Percentiles rank a stretch among this genome's conserved stretches.
These are phyloP conservation scores for Phytophthora brassicae DNA, from an alignment of 352 stramenopile species.

Conservation along the genomic window DNA sequence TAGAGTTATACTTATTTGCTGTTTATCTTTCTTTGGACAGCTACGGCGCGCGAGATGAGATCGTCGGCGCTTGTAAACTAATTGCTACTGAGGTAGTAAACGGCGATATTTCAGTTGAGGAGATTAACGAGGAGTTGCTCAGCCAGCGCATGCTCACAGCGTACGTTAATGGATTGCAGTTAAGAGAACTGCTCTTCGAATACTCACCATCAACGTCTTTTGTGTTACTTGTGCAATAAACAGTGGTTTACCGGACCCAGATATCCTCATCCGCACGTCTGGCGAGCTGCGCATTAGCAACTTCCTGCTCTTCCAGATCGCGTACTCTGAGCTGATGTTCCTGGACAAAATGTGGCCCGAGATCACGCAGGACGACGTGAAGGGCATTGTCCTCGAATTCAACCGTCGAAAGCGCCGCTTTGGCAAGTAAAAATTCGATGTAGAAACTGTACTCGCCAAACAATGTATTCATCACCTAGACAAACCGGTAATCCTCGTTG, in stretches of 20 bases:
- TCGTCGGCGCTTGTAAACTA: conserved; percentile 89
- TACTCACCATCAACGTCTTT: background rate
- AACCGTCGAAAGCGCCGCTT: conserved; percentile 88
- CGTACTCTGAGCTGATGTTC: conserved; percentile 96
- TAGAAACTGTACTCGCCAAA: too few species aligned
- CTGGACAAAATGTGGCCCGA: conserved; percentile 96
- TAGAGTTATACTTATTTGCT: conserved; percentile 1
- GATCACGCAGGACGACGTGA: conserved; percentile 84
- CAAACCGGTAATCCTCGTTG: conserved; percentile 1
- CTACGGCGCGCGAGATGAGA: conserved; percentile 96
- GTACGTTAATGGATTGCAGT: conserved; percentile 40
- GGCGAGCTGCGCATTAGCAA: conserved; percentile 95
- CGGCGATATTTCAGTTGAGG: conserved; percentile 57
- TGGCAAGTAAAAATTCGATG: conserved; percentile 72
- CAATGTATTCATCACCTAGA: background rate
- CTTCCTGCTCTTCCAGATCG: conserved; percentile 96
- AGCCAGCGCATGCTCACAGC: conserved; percentile 76
- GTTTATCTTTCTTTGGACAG: conserved; percentile 52
- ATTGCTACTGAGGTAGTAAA: conserved; percentile 85
- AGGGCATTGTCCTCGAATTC: conserved; percentile 82
- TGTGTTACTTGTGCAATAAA: conserved; percentile 13
- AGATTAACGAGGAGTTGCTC: conserved; percentile 83
- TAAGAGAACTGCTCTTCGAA: background rate
- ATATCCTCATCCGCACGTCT: conserved; percentile 95
- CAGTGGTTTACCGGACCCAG: conserved; percentile 88